Conservation (phyloP, 2,329 filamentous ascomycete genomes). For the Calonectria henricotiae region DNA sequence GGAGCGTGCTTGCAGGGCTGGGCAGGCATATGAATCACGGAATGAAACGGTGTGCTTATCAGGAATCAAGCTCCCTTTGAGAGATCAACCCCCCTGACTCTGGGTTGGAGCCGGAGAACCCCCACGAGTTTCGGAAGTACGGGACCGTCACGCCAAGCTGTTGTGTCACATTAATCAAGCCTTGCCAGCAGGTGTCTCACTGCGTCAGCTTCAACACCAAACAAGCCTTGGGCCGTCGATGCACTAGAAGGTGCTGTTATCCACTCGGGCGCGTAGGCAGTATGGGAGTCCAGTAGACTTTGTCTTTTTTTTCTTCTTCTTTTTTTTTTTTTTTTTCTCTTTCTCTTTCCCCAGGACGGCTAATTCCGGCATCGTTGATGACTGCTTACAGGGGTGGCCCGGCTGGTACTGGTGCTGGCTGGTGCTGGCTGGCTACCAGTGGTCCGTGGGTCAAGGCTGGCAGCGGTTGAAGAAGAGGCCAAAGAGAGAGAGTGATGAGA, state of each 20-base stretch:
- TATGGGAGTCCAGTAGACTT: not conserved
- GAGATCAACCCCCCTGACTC: conserved; percentile 26
- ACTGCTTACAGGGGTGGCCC: conserved; percentile 9
- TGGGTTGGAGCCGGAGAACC: conserved; percentile 15
- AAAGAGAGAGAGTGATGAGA: conserved; percentile 27
- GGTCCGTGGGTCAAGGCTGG: conserved; percentile 25
- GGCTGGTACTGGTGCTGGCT: not conserved
- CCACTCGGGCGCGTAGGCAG: conserved; percentile 11
- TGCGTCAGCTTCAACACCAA: conserved; percentile 27
- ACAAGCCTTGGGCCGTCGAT: conserved; percentile 26
- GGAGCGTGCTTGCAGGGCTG: conserved; percentile 21
- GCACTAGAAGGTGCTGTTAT: conserved; percentile 11
- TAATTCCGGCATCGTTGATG: not conserved
- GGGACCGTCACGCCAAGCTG: not conserved
- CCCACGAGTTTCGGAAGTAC: conserved; percentile 18
- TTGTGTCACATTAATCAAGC: conserved; percentile 26
- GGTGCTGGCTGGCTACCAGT: not conserved
- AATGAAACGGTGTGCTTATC: conserved; percentile 28
- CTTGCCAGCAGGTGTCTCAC: not conserved
- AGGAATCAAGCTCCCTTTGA: conserved; percentile 15
- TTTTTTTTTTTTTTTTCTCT: not conserved
- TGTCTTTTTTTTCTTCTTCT: too few relatives aligned
- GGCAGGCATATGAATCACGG: conserved; percentile 20
- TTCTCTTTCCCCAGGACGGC: conserved; percentile 8
- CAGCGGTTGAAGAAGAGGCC: conserved; percentile 15